Percentiles rank a stretch among this genome's conserved stretches.
phyloP scores from a whole-genome alignment of 2,329 filamentous ascomycete species.

The Aureobasidium uvarum region DNA sequence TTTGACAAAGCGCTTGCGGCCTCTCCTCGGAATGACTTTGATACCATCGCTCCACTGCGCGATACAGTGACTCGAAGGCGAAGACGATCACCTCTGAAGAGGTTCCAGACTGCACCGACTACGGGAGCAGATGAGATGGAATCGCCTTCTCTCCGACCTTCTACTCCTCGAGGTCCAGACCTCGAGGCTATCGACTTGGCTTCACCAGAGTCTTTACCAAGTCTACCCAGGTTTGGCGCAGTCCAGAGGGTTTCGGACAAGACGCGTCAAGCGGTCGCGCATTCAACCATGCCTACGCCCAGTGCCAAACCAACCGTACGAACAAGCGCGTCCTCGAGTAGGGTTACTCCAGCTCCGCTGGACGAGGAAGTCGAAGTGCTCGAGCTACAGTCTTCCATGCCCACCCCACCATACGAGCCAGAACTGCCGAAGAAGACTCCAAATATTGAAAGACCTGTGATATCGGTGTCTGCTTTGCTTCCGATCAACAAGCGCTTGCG shows the following conservation, averaged over 20 bases:
- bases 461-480: slow-evolving; percentile 6
- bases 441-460: not conserved
- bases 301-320: not conserved
- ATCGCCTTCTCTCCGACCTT: slow-evolving; percentile 26
- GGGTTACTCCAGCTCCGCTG: not conserved
- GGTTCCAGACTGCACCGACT: slow-evolving; percentile 36
- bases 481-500: slow-evolving; percentile 5
- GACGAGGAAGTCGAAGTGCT: not conserved
- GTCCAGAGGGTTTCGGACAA: not conserved
- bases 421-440: not conserved
- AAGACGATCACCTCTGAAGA: slow-evolving; percentile 34
- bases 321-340: not conserved
- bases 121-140: slow-evolving; percentile 2
- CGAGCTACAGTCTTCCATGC: slow-evolving; percentile 14
- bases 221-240: not conserved
- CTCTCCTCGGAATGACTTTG: not conserved
- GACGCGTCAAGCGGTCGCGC: not conserved
- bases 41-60: slow-evolving; percentile 30
- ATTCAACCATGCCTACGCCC: not conserved
- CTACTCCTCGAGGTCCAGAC: slow-evolving; percentile 12
- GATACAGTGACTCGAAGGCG: slow-evolving; percentile 38
- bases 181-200: slow-evolving; percentile 31
- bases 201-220: slow-evolving; percentile 25
- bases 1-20: not conserved
- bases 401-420: slow-evolving; percentile 15